Evolutionary conservation across 352 stramenopile genomes (phyloP), one percentile per base, ranked within the genome.

Genomic region (Globisporangium polare): DNA sequence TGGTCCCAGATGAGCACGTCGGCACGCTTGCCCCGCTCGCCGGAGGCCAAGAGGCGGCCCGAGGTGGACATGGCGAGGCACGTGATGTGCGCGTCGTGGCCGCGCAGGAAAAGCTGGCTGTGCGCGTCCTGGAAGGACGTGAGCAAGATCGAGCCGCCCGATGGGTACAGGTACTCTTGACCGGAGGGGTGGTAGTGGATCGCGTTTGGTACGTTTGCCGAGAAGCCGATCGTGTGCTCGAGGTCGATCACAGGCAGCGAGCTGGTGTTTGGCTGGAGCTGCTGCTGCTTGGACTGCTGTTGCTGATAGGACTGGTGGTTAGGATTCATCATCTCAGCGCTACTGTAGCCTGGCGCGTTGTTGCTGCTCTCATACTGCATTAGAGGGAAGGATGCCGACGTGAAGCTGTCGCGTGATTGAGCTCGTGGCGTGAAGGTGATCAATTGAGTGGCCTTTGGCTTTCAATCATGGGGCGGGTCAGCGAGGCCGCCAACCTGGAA

Each of bases 1-100:
- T 94, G 94, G 57, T 97, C 89, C 92, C 92, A 98, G 37, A 98
- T 74, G 26, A 98, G 62, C 39, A 97, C 80, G 58, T 98, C 92
- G 5, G 91, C 87, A 29, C 82, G 76, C 7, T 75, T 72, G 1
- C 92, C 85, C 15, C 73, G 67, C 61, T 98, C 89, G 6, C 91
- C 94, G 12, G 89, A 96, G 0, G 92, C 91, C 13, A 98, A 62
- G 22, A 90, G 83, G 15, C 75, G 73, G 3, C 93, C 93, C 3
- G 74, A 81, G n/a, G 65, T 50, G 2, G 86, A 93, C 66, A 97
- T 77, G 5, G 79, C 72, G 37, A 98, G 73, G 51, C 80, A 95
- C 1, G 73, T 86, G 27, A 98, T 88, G 54, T 77, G 70, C 6
- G 75, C 87, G 15, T 90, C 74, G 62, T 98, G 93, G 10, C 93